A percentile compares a stretch with the other conserved stretches of the same genome.
phyloP scores from a whole-genome alignment of 2,329 filamentous ascomycete genomes.

The Aspergillus ibericus region DNA sequence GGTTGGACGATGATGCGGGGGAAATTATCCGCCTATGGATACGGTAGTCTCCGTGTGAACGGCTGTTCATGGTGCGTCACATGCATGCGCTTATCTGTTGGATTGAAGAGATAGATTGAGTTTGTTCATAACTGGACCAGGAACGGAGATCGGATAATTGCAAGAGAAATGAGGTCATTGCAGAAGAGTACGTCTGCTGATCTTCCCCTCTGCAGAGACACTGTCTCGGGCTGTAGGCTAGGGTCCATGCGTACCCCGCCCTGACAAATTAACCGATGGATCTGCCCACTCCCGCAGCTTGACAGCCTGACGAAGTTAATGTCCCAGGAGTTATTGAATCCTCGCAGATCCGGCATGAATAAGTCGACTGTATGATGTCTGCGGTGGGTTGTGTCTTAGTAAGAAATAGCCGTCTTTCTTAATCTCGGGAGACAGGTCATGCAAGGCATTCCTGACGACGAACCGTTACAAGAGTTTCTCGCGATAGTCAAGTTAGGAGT shows the following conservation, averaged over 20 bases:
- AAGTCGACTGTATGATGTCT: no score
- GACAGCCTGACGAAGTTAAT: background rate
- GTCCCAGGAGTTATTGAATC: background rate
- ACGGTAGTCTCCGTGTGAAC: background rate
- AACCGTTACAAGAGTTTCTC: no score
- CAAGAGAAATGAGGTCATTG: background rate
- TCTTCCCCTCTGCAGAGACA: background rate
- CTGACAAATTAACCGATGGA: background rate
- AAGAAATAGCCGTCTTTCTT: no score
- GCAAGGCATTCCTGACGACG: no score
- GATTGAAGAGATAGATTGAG: no score
- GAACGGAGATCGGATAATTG: background rate
- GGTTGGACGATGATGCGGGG: background rate
- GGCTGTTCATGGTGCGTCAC: no score
- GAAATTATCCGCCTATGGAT: background rate
- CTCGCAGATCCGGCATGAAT: no score
- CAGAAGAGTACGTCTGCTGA: background rate
- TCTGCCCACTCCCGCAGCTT: background rate
- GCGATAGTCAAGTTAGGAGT: no score
- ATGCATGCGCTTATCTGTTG: no score
- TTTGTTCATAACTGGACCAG: no score
- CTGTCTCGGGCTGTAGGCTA: background rate
- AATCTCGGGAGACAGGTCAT: no score
- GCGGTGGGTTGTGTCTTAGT: no score
- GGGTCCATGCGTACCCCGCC: background rate